Evolutionary conservation across 2,329 filamentous ascomycete genomes (phyloP).

Genomic region (Sporothrix globosa): DNA sequence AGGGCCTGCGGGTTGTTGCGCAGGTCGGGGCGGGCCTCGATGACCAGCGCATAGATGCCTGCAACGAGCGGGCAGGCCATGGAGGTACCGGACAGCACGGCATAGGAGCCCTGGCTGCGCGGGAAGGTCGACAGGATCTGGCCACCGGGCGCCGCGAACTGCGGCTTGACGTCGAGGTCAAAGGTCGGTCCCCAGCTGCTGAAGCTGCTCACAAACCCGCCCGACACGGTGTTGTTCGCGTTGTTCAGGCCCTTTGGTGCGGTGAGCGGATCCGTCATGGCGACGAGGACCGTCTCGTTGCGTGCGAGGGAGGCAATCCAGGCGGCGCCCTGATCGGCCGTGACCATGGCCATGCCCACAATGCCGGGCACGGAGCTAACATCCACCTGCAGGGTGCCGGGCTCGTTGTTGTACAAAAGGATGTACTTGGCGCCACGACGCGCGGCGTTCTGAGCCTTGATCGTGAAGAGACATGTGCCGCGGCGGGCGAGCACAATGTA

Average conservation of each 20-base stretch:
- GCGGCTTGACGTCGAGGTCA: slow-evolving; percentile 52
- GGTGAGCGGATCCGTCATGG: slow-evolving; percentile 49
- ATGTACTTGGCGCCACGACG: slow-evolving; percentile 62
- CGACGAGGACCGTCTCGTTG: slow-evolving; percentile 50
- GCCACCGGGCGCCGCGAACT: slow-evolving; percentile 50
- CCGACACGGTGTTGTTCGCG: slow-evolving; percentile 49
- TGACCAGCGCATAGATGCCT: slow-evolving; percentile 58
- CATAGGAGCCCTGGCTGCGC: slow-evolving; percentile 47
- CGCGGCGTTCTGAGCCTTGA: slow-evolving; percentile 58
- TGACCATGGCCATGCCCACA: slow-evolving; percentile 49
- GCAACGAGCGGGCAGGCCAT: slow-evolving; percentile 53
- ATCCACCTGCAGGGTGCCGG: slow-evolving; percentile 44
- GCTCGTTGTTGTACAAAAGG: slow-evolving; percentile 62
- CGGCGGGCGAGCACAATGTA: slow-evolving; percentile 64
- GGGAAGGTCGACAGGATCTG: slow-evolving; percentile 53
- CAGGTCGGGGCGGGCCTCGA: slow-evolving; percentile 53
- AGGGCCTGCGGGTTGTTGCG: slow-evolving; percentile 53
- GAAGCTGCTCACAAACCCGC: slow-evolving; percentile 49
- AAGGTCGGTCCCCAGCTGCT: slow-evolving; percentile 54
- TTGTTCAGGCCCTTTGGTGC: slow-evolving; percentile 38
- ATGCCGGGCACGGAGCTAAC: slow-evolving; percentile 43
- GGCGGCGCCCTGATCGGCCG: slow-evolving; percentile 46
- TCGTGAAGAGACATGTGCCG: slow-evolving; percentile 59
- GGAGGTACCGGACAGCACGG: slow-evolving; percentile 52
- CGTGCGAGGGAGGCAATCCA: slow-evolving; percentile 51